Conservation (phyloP, 805 yeast genomes). For the Ogataea populi-albae region DNA sequence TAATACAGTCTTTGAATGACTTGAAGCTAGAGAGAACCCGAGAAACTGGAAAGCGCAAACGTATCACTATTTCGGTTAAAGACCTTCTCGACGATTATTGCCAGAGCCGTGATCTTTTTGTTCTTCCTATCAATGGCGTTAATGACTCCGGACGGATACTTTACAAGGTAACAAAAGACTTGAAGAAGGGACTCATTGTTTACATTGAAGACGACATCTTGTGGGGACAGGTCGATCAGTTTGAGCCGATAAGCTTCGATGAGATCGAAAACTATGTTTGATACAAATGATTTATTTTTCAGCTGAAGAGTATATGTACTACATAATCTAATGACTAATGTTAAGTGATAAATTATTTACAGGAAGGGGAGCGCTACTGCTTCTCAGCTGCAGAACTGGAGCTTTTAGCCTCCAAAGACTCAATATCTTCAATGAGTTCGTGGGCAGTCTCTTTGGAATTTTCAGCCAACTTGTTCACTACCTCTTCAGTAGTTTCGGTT, state of each 20-base stretch:
- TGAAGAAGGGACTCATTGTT: constrained; percentile 35
- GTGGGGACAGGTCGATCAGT: constrained; percentile 34
- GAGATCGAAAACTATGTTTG: constrained; percentile 19
- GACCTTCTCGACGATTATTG: constrained; percentile 69
- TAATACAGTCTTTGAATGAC: constrained; percentile 5
- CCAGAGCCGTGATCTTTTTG: constrained; percentile 42
- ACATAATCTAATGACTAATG: no score
- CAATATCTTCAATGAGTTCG: constrained; percentile 9
- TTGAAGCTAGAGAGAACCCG: background rate
- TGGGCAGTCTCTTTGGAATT: background rate
- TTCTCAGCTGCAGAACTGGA: constrained; percentile 1
- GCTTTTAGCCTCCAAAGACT: background rate
- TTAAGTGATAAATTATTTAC: constrained; percentile 13
- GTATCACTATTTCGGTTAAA: constrained; percentile 43
- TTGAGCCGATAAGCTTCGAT: constrained; percentile 42
- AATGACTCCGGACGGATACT: constrained; percentile 39
- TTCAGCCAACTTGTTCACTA: constrained; percentile 7
- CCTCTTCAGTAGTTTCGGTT: constrained; percentile 19
- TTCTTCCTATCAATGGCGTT: constrained; percentile 32
- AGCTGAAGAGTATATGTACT: no score
- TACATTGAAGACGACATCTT: constrained; percentile 67
- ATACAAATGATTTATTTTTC: no score
- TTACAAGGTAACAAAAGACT: constrained; percentile 39
- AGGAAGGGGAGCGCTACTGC: constrained; percentile 2
- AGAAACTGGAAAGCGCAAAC: constrained; percentile 21